phyloP scores from a whole-genome alignment of 2,329 filamentous ascomycete genomes.

The Penicillium janthinellum region DNA sequence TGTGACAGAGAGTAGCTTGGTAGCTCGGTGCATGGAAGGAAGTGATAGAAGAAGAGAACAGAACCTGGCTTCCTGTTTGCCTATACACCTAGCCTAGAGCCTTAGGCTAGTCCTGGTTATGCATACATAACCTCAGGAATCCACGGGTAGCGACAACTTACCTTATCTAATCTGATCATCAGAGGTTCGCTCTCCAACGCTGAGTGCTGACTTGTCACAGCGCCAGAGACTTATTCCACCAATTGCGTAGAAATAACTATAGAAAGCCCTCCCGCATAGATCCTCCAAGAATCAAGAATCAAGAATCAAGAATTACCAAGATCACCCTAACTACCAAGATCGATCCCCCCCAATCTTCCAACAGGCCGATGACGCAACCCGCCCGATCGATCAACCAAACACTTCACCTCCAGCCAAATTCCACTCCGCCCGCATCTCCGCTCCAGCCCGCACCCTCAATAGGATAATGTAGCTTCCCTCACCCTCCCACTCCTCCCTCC shows the following conservation, averaged over 20 bases:
- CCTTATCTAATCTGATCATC: constrained; percentile 30
- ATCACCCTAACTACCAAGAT: neutral
- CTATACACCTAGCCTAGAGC: too few relatives aligned
- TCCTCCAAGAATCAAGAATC: too few relatives aligned
- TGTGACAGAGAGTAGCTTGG: too few relatives aligned
- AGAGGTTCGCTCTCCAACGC: neutral
- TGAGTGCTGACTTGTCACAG: neutral
- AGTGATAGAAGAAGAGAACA: too few relatives aligned
- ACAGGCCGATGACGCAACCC: constrained; percentile 18
- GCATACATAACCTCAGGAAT: neutral
- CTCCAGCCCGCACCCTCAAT: too few relatives aligned
- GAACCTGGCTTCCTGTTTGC: too few relatives aligned
- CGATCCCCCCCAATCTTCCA: neutral
- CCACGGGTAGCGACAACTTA: neutral
- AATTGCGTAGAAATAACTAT: too few relatives aligned
- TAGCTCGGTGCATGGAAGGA: too few relatives aligned
- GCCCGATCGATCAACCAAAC: constrained; percentile 1
- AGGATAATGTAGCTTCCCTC: too few relatives aligned
- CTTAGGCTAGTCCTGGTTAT: neutral
- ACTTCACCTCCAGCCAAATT: neutral
- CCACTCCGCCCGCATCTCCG: neutral
- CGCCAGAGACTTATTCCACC: too few relatives aligned
- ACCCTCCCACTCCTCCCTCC: neutral
- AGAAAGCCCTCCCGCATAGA: too few relatives aligned
- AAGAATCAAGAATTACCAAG: too few relatives aligned